Conservation (phyloP, 108 stramenopile genomes). For the Stephanodiscus triporus region DNA sequence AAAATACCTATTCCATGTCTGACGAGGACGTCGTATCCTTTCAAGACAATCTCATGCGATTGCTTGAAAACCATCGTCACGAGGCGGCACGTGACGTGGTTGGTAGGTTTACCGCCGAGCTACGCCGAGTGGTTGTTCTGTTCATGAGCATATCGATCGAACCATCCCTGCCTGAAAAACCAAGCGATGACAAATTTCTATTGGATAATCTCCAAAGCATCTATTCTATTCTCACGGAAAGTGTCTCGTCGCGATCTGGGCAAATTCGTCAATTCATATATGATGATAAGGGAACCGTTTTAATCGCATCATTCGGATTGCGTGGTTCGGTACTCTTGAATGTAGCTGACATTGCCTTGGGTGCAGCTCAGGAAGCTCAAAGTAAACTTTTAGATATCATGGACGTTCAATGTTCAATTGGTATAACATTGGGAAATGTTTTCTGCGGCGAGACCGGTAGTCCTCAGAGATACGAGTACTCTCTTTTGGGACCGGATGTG, state of each 20-base stretch:
- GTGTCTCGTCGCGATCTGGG: constrained; percentile 38
- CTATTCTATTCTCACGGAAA: constrained; percentile 21
- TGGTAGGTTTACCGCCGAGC: constrained; percentile 28
- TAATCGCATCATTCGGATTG: constrained; percentile 32
- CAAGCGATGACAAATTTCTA: constrained; percentile 19
- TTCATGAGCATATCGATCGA: constrained; percentile 30
- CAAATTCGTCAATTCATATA: constrained; percentile 62
- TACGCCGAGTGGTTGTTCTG: constrained; percentile 29
- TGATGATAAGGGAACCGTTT: constrained; percentile 55
- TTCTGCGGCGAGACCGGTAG: constrained; percentile 54
- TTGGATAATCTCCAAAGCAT: constrained; percentile 29
- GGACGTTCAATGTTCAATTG: constrained; percentile 34
- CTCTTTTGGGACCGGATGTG: constrained; percentile 43
- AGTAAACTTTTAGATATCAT: constrained; percentile 21
- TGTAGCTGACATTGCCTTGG: constrained; percentile 23
- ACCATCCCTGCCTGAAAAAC: constrained; percentile 20
- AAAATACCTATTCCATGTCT: background rate
- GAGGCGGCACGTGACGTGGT: constrained; percentile 29
- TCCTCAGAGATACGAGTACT: constrained; percentile 39
- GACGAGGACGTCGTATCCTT: constrained; percentile 2
- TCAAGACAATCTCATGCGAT: constrained; percentile 14
- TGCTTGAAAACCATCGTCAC: constrained; percentile 26
- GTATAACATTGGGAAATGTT: constrained; percentile 45
- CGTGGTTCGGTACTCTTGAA: constrained; percentile 25
- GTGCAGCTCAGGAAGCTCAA: constrained; percentile 28